Percentiles rank a stretch among this genome's conserved stretches.
These are phyloP conservation scores for Symbiotaphrina buchneri DNA, from an alignment of 495 filamentous ascomycete species.

Conservation along the genomic window DNA sequence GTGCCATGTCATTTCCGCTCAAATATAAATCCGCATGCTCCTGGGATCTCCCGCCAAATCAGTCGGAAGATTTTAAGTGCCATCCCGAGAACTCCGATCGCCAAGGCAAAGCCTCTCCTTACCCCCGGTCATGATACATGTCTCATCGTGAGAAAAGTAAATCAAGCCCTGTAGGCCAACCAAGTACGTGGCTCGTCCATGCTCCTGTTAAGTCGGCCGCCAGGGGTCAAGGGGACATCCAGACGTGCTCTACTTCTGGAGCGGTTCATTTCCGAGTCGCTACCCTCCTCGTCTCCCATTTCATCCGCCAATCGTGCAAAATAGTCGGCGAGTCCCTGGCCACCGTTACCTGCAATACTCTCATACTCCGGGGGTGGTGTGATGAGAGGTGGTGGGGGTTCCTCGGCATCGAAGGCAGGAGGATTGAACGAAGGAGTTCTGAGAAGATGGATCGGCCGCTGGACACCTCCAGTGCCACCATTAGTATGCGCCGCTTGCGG, in stretches of 20 bases:
- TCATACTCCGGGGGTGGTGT: slow-evolving; percentile 86
- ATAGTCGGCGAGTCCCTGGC: slow-evolving; percentile 76
- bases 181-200: slow-evolving; percentile 29
- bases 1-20: too few species aligned
- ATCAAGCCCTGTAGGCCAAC: too few species aligned
- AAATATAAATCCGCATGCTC: too few species aligned
- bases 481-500: slow-evolving; percentile 25
- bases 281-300: slow-evolving; percentile 26
- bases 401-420: slow-evolving; percentile 71
- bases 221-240: slow-evolving; percentile 45
- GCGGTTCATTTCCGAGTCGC: slow-evolving; percentile 19
- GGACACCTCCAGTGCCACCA: slow-evolving; percentile 15
- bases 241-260: slow-evolving; percentile 22
- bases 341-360: slow-evolving; percentile 52
- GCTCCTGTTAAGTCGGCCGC: slow-evolving; percentile 42
- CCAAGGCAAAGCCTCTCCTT: too few species aligned
- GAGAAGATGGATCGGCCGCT: slow-evolving; percentile 70
- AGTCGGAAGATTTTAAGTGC: too few species aligned
- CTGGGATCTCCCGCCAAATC: too few species aligned
- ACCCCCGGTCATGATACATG: too few species aligned
- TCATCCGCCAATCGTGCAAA: slow-evolving; percentile 50
- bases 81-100: too few species aligned
- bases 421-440: slow-evolving; percentile 79
- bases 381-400: slow-evolving; percentile 61
- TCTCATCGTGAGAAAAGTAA: too few species aligned